phyloP scores from a whole-genome alignment of 371 early-diverging fungal genomes.

The Haplosporangium sp. region DNA sequence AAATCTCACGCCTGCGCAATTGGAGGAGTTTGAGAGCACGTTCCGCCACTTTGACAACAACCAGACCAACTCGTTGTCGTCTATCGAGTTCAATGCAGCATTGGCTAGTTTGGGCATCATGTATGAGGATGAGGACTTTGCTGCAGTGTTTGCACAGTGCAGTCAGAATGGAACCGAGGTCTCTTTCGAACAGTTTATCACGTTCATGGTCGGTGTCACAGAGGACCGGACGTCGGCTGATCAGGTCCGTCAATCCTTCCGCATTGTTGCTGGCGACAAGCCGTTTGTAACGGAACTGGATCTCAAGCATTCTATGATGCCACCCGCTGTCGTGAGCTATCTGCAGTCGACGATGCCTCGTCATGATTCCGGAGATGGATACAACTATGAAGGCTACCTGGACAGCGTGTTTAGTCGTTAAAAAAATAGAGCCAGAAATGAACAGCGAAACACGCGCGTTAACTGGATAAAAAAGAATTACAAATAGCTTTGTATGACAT shows the following conservation, averaged over 20 bases:
- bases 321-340: slow-evolving; percentile 76
- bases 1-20: slow-evolving; percentile 91
- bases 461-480: not conserved
- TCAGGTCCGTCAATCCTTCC: slow-evolving; percentile 88
- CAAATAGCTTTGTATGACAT: not conserved
- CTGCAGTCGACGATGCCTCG: slow-evolving; percentile 80
- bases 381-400: slow-evolving; percentile 79
- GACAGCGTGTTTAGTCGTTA: slow-evolving; percentile 68
- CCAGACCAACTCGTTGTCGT: slow-evolving; percentile 76
- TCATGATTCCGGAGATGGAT: slow-evolving; percentile 63
- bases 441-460: not conserved
- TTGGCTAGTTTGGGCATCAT: slow-evolving; percentile 87
- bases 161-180: slow-evolving; percentile 70
- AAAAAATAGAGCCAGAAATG: not conserved
- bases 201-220: slow-evolving; percentile 86
- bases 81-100: slow-evolving; percentile 86
- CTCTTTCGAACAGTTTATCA: slow-evolving; percentile 90
- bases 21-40: slow-evolving; percentile 92
- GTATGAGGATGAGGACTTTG: slow-evolving; percentile 81
- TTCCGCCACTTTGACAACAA: slow-evolving; percentile 92
- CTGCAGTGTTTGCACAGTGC: slow-evolving; percentile 71
- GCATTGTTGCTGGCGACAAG: slow-evolving; percentile 86
- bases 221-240: slow-evolving; percentile 93
- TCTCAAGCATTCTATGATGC: slow-evolving; percentile 73
- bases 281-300: slow-evolving; percentile 83